These are phyloP conservation scores for Colletotrichum trifolii DNA, from an alignment of 2,329 filamentous ascomycete genomes.

Conservation along the genomic window DNA sequence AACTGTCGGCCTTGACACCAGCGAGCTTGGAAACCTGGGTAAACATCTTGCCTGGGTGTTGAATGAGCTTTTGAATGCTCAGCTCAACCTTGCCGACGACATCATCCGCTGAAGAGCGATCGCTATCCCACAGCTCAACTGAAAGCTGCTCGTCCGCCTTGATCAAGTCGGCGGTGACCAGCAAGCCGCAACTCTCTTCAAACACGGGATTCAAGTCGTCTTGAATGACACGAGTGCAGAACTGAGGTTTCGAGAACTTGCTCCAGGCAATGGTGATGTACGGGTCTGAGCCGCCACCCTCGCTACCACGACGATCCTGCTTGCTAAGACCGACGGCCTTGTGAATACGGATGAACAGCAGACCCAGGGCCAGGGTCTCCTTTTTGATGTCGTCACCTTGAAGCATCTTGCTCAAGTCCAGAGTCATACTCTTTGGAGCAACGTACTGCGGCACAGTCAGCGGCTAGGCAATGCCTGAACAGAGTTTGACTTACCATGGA, in stretches of 20 bases:
- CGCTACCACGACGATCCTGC: constrained; percentile 84
- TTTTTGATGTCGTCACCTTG: constrained; percentile 93
- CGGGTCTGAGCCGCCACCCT: constrained; percentile 90
- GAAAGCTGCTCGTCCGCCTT: constrained; percentile 94
- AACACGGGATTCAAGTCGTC: constrained; percentile 95
- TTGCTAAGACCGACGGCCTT: constrained; percentile 89
- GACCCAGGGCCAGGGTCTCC: constrained; percentile 84
- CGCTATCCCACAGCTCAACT: constrained; percentile 96
- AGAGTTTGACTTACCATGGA: constrained; percentile 64
- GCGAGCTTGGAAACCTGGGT: constrained; percentile 85
- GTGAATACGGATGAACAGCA: constrained; percentile 94
- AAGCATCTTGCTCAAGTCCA: constrained; percentile 90
- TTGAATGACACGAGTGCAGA: constrained; percentile 95
- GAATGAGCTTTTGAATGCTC: constrained; percentile 93
- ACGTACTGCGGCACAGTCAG: constrained; percentile 67
- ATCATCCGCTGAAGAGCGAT: constrained; percentile 91
- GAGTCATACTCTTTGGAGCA: constrained; percentile 91
- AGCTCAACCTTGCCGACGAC: constrained; percentile 95
- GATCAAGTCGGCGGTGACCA: constrained; percentile 90
- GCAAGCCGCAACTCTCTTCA: constrained; percentile 85
- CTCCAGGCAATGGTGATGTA: constrained; percentile 96
- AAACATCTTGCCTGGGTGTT: constrained; percentile 93
- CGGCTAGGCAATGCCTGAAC: not conserved
- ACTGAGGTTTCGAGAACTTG: constrained; percentile 98
- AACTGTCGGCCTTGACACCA: constrained; percentile 84